Evolutionary conservation across 768 basidiomycete species (phyloP).

Genomic region (Lenzites betulinus): DNA sequence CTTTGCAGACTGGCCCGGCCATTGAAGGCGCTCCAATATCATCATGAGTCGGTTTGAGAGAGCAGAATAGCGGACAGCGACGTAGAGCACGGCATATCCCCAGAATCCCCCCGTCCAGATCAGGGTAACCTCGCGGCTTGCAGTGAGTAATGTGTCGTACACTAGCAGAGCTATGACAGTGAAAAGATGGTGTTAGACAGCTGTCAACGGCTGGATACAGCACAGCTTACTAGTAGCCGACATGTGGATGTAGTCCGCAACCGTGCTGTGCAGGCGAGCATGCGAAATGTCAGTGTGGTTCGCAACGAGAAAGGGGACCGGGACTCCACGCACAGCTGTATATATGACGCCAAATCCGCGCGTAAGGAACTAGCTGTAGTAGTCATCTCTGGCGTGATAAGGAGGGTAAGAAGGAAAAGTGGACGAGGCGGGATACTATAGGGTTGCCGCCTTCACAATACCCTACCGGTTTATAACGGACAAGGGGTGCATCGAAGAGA

Average conservation of each 20-base stretch:
- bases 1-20: background rate
- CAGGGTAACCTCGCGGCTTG: background rate
- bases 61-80: background rate
- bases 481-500: background rate
- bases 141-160: background rate
- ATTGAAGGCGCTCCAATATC: background rate
- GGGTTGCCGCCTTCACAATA: no score
- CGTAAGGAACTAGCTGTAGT: no score
- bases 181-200: background rate
- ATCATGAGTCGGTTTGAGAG: background rate
- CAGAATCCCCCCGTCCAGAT: background rate
- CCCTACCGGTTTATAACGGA: no score
- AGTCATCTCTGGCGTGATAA: no score
- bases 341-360: no score
- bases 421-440: no score
- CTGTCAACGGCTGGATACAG: background rate
- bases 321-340: background rate
- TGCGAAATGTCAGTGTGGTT: background rate
- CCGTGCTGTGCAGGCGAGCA: background rate
- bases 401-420: no score
- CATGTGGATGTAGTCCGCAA: conserved; percentile 5
- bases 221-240: conserved; percentile 5
- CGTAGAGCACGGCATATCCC: background rate
- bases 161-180: background rate
- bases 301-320: background rate